Evolutionary conservation across 2,329 filamentous ascomycete species (phyloP).

Genomic region (Aspergillus pseudoterreus): DNA sequence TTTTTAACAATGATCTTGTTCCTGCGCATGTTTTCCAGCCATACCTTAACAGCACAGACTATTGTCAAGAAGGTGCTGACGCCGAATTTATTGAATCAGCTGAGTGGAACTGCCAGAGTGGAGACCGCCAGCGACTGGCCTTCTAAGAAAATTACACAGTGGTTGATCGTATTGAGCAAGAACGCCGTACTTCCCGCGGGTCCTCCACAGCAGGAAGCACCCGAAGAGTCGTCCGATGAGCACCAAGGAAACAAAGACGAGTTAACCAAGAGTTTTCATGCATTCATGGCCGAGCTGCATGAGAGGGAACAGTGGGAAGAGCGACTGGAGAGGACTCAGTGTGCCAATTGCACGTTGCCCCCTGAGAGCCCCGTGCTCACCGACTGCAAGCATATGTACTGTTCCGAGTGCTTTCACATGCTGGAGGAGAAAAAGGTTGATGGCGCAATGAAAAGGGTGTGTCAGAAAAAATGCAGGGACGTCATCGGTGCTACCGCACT

Average conservation of each 20-base stretch:
- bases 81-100: conserved; percentile 42
- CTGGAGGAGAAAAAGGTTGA: conserved; percentile 10
- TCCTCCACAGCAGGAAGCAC: neutral
- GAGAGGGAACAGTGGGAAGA: conserved; percentile 32
- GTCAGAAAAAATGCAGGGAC: conserved; percentile 9
- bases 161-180: conserved; percentile 24
- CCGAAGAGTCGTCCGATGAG: neutral
- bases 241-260: conserved; percentile 5
- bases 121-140: conserved; percentile 16
- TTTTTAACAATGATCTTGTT: conserved; percentile 47
- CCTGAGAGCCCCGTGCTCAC: conserved; percentile 45
- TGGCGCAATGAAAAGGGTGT: conserved; percentile 27
- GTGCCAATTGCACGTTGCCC: conserved; percentile 40
- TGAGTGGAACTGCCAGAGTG: conserved; percentile 32
- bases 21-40: conserved; percentile 50
- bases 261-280: conserved; percentile 36
- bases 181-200: neutral
- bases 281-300: conserved; percentile 37
- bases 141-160: conserved; percentile 20
- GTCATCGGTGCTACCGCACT: conserved; percentile 13
- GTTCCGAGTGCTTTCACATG: conserved; percentile 43
- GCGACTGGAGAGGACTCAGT: conserved; percentile 32
- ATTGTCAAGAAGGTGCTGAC: conserved; percentile 45
- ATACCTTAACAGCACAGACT: conserved; percentile 47
- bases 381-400: conserved; percentile 56